These are phyloP conservation scores for Hymenoscyphus repandus DNA, from an alignment of 2,329 filamentous ascomycete genomes.

Conservation along the genomic window DNA sequence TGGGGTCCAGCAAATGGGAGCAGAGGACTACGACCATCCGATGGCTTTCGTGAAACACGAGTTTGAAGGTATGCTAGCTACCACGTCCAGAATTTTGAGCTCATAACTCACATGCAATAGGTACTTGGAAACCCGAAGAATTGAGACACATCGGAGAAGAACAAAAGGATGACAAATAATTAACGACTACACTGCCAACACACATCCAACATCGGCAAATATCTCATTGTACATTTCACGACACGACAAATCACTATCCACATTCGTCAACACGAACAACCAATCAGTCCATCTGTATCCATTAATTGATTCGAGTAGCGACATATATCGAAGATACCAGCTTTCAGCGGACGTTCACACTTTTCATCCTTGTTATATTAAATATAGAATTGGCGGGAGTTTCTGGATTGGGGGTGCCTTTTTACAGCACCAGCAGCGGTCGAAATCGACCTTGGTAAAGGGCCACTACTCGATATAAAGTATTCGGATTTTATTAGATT, in stretches of 20 bases:
- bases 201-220: neutral
- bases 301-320: slow-evolving; percentile 12
- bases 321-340: neutral
- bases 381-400: slow-evolving; percentile 16
- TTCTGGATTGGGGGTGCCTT: neutral
- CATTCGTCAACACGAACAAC: neutral
- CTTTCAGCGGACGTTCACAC: neutral
- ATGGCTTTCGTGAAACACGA: slow-evolving; percentile 98
- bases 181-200: neutral
- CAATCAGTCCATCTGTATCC: neutral
- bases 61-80: slow-evolving; percentile 70
- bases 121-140: slow-evolving; percentile 70
- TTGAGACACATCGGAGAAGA: slow-evolving; percentile 60
- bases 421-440: neutral
- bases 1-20: slow-evolving; percentile 88
- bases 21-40: slow-evolving; percentile 80
- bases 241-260: neutral
- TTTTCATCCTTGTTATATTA: slow-evolving; percentile 2
- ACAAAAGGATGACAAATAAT: neutral
- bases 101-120: slow-evolving; percentile 36
- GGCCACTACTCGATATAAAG: neutral
- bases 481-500: neutral
- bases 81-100: neutral
- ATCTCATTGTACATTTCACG: slow-evolving; percentile 9
- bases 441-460: neutral